Percentiles rank a stretch among this genome's conserved stretches.
Conservation (phyloP, 768 basidiomycete species). For the Tylopilus vinaceipallidus region DNA sequence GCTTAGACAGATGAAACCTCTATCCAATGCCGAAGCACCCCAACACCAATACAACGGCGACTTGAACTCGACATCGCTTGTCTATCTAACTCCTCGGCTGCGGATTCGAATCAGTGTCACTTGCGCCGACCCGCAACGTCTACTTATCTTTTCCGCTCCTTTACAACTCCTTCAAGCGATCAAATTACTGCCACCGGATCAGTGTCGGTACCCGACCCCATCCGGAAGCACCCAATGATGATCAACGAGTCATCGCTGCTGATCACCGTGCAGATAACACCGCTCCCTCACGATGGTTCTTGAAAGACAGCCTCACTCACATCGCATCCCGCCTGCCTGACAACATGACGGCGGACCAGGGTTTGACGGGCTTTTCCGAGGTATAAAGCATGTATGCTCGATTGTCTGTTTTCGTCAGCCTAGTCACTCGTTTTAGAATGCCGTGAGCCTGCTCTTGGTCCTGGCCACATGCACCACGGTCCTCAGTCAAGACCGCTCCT, state of each 20-base stretch:
- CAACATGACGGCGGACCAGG: background rate
- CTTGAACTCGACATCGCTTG: conserved; percentile 17
- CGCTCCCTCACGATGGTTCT: background rate
- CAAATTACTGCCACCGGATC: background rate
- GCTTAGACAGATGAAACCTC: background rate
- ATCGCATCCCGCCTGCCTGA: background rate
- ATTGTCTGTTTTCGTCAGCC: background rate
- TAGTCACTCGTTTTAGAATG: background rate
- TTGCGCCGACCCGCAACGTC: too few relatives aligned
- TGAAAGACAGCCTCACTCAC: background rate
- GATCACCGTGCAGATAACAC: background rate
- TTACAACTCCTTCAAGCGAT: background rate
- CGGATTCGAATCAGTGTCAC: background rate
- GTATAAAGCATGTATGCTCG: background rate
- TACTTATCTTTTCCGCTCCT: too few relatives aligned
- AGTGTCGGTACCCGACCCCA: background rate
- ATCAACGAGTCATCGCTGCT: background rate
- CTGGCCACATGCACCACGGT: background rate
- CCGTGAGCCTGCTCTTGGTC: background rate
- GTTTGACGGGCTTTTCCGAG: background rate
- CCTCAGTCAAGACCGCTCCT: background rate
- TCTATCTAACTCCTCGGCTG: conserved; percentile 3
- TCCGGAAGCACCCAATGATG: too few relatives aligned
- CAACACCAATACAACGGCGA: too few relatives aligned
- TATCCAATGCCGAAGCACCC: background rate